Percentiles rank a stretch among this genome's conserved stretches.
phyloP scores from a whole-genome alignment of 169 alveolate species.

The Cryptosporidium tyzzeri region DNA sequence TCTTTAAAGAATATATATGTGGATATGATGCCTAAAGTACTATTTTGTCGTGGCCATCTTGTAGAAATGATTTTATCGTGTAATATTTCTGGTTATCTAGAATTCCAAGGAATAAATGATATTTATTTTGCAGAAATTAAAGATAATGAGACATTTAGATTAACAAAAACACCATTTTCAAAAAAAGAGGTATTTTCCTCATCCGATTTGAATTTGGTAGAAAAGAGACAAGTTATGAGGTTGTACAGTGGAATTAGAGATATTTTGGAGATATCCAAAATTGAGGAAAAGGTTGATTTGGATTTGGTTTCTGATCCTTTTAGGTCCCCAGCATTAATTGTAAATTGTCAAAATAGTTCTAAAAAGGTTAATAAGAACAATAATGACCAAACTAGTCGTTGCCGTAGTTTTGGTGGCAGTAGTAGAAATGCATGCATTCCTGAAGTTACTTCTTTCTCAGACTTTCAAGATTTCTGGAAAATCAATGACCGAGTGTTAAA shows the following conservation, averaged over 20 bases:
- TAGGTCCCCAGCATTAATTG: constrained; percentile 58
- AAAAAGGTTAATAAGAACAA: background rate
- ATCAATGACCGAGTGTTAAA: constrained; percentile 7
- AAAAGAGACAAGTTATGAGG: constrained; percentile 56
- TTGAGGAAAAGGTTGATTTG: constrained; percentile 32
- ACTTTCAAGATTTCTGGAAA: constrained; percentile 58
- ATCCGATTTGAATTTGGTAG: constrained; percentile 27
- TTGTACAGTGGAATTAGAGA: constrained; percentile 31
- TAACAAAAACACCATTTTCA: constrained; percentile 47
- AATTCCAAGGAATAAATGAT: constrained; percentile 60
- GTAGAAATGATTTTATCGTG: constrained; percentile 47
- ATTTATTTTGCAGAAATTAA: constrained; percentile 12
- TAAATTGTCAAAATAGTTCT: background rate
- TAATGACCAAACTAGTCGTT: background rate
- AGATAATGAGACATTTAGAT: background rate
- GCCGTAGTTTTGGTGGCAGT: too few species aligned
- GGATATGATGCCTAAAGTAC: constrained; percentile 52
- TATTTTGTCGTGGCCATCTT: constrained; percentile 43
- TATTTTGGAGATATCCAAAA: constrained; percentile 25
- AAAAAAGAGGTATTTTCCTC: constrained; percentile 51
- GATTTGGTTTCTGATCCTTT: constrained; percentile 60
- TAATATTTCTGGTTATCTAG: constrained; percentile 39
- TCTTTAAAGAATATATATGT: background rate
- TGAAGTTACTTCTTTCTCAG: constrained; percentile 17
- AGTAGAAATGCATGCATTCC: background rate